Evolutionary conservation across 768 basidiomycete genomes (phyloP).

Genomic region (Mrakia hoshinonis): DNA sequence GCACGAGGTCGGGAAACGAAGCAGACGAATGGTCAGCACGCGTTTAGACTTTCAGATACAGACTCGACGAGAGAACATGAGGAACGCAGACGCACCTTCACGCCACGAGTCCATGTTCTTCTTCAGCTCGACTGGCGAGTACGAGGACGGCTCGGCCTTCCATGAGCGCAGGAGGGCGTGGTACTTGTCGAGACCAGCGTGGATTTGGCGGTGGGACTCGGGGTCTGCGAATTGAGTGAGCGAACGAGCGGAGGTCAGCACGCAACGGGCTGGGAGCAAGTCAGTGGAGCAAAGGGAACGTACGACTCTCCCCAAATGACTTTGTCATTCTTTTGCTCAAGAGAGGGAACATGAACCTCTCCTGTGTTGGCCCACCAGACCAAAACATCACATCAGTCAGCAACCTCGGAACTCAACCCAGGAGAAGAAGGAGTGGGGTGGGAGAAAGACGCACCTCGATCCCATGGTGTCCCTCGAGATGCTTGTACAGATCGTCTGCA

Average conservation of each 20-base stretch:
- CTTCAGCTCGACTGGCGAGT: conserved; percentile 7
- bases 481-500: conserved; percentile 1
- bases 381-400: neutral
- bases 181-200: conserved; percentile 22
- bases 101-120: conserved; percentile 14
- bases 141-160: neutral
- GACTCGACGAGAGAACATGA: too few relatives aligned
- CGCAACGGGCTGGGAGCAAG: neutral
- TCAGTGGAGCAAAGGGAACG: neutral
- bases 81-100: too few relatives aligned
- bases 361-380: neutral
- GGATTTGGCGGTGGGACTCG: conserved; percentile 22
- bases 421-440: neutral
- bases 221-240: conserved; percentile 15
- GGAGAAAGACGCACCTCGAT: neutral
- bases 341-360: neutral
- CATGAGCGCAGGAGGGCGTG: neutral
- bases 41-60: too few relatives aligned
- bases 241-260: neutral
- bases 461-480: conserved; percentile 21
- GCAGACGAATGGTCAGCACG: too few relatives aligned
- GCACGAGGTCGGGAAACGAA: too few relatives aligned
- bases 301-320: conserved; percentile 1
- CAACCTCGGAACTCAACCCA: neutral
- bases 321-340: neutral